A percentile compares a stretch with the other conserved stretches of the same genome.
Evolutionary conservation across 164 flowering plant genomes (phyloP).

Genomic region (Sextonia rubra): DNA sequence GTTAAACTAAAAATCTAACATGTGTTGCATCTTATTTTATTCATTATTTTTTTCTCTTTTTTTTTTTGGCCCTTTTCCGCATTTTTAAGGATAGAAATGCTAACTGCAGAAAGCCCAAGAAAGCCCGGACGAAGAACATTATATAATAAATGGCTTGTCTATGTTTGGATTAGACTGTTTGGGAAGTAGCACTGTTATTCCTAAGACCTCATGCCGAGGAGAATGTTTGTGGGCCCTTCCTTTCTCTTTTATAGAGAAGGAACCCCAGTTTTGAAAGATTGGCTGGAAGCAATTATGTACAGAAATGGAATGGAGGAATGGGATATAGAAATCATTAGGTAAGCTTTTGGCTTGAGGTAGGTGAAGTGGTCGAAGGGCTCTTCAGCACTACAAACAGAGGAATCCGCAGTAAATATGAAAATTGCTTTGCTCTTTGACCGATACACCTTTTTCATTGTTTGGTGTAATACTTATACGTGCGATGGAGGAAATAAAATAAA

Average conservation of each 20-base stretch:
- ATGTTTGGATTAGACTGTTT: constrained; percentile 28
- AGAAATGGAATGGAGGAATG: constrained; percentile 13
- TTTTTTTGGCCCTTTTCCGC: too few relatives aligned
- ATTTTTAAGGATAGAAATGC: background rate
- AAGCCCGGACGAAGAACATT: background rate
- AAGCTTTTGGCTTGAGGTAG: constrained; percentile 21
- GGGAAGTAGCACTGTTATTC: constrained; percentile 37
- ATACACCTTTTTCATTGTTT: too few relatives aligned
- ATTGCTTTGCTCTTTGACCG: background rate
- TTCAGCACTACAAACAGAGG: background rate
- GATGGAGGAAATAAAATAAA: too few relatives aligned
- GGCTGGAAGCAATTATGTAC: constrained; percentile 26
- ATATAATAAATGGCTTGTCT: constrained; percentile 9
- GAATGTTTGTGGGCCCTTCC: constrained; percentile 71
- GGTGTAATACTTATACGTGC: too few relatives aligned
- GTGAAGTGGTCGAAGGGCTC: constrained; percentile 9
- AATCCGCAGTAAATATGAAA: too few relatives aligned
- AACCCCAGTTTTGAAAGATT: constrained; percentile 7
- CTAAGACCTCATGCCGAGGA: constrained; percentile 53
- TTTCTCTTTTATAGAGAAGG: constrained; percentile 21
- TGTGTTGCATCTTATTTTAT: too few relatives aligned
- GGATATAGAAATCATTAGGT: constrained; percentile 25
- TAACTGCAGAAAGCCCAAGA: background rate
- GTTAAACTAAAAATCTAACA: too few relatives aligned
- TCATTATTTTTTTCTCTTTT: too few relatives aligned